Evolutionary conservation across 2,329 filamentous ascomycete genomes (phyloP).

Genomic region (Cladosporium halotolerans): DNA sequence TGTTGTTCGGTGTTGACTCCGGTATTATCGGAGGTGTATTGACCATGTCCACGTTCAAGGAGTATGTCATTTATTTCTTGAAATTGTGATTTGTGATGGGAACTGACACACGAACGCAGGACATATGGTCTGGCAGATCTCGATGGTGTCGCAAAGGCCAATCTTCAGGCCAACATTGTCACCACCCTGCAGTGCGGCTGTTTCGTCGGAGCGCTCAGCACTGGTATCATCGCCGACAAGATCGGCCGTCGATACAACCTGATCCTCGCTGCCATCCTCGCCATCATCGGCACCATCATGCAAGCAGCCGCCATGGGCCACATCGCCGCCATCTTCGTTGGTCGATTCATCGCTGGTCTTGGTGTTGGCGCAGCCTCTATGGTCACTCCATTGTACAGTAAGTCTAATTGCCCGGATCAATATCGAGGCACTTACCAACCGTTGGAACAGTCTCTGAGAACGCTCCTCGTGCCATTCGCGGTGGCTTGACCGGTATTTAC

Average conservation of each 20-base stretch:
- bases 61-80: constrained; percentile 31
- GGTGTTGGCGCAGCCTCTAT: constrained; percentile 34
- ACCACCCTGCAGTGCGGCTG: constrained; percentile 65
- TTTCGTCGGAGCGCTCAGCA: constrained; percentile 58
- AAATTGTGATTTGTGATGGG: background rate
- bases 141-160: constrained; percentile 38
- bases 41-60: constrained; percentile 52
- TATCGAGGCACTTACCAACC: constrained; percentile 33
- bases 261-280: constrained; percentile 51
- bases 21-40: constrained; percentile 64
- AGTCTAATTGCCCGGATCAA: background rate
- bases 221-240: constrained; percentile 48
- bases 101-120: constrained; percentile 24
- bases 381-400: constrained; percentile 52
- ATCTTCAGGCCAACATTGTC: constrained; percentile 61
- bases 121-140: constrained; percentile 46
- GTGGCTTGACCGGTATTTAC: constrained; percentile 55
- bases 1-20: constrained; percentile 61
- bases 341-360: constrained; percentile 53
- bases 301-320: constrained; percentile 58
- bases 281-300: constrained; percentile 57
- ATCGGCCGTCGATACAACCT: constrained; percentile 53
- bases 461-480: constrained; percentile 35
- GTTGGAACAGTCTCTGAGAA: constrained; percentile 51
- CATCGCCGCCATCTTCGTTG: constrained; percentile 58